phyloP scores from a whole-genome alignment of 108 stramenopile species.

The Cylindrotheca fusiformis region DNA sequence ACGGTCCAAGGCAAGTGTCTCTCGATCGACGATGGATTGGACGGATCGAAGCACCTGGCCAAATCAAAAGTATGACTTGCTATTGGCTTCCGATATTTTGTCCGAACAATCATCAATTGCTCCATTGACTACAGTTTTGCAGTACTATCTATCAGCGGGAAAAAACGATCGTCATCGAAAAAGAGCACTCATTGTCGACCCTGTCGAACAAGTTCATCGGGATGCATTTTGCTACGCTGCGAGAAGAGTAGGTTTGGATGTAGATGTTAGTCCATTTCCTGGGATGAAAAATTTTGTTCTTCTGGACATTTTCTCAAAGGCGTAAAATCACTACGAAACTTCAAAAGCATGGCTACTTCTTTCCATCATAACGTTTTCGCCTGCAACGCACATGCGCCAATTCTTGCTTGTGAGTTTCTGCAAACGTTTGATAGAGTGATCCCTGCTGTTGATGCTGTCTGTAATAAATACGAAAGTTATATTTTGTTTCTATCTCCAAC shows the following conservation, averaged over 20 bases:
- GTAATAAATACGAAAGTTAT: no score
- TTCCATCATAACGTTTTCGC: no score
- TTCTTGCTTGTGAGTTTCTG: no score
- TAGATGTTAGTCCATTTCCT: constrained; percentile 14
- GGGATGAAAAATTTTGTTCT: constrained; percentile 17
- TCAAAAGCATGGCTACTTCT: no score
- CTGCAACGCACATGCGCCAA: no score
- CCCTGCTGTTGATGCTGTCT: no score
- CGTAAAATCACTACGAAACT: no score
- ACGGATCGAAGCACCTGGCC: constrained; percentile 19
- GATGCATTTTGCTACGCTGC: constrained; percentile 13
- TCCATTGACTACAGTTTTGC: constrained; percentile 14
- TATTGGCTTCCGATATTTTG: constrained; percentile 21
- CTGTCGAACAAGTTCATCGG: constrained; percentile 16
- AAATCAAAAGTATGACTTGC: constrained; percentile 21
- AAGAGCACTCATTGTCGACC: constrained; percentile 27
- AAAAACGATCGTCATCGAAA: neutral
- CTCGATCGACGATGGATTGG: constrained; percentile 28
- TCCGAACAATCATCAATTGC: constrained; percentile 9
- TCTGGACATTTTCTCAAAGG: constrained; percentile 1
- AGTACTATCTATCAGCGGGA: constrained; percentile 11
- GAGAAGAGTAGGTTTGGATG: constrained; percentile 17
- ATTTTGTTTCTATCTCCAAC: no score
- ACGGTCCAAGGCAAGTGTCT: constrained; percentile 22
- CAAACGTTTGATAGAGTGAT: no score